These are phyloP conservation scores for Peronosclerospora sorghi DNA, from an alignment of 352 stramenopile genomes.

Conservation along the genomic window DNA sequence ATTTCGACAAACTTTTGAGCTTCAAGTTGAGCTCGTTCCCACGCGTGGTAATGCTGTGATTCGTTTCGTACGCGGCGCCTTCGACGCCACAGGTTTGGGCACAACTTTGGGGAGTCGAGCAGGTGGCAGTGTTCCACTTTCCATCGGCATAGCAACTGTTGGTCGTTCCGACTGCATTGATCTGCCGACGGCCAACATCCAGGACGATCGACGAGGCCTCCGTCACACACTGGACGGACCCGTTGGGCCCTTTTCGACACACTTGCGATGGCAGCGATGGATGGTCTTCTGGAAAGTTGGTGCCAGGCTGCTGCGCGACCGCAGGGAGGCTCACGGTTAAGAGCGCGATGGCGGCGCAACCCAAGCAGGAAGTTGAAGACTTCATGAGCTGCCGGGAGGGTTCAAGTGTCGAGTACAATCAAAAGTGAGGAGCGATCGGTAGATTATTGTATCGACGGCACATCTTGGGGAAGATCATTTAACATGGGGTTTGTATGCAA, in stretches of 20 bases:
- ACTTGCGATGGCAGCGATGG: slow-evolving; percentile 22
- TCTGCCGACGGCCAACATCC: slow-evolving; percentile 49
- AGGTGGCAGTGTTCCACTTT: slow-evolving; percentile 31
- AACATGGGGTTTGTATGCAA: no score
- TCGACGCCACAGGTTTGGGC: slow-evolving; percentile 35
- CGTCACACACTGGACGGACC: neutral
- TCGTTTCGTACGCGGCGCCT: slow-evolving; percentile 38
- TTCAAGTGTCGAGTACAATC: no score
- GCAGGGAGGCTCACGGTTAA: slow-evolving; percentile 3
- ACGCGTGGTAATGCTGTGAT: slow-evolving; percentile 31
- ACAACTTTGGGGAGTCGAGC: slow-evolving; percentile 30
- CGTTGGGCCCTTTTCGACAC: slow-evolving; percentile 18
- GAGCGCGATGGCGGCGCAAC: neutral
- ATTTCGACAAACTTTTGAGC: slow-evolving; percentile 41
- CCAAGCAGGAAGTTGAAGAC: no score
- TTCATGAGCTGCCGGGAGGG: no score
- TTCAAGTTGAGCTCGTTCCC: slow-evolving; percentile 23
- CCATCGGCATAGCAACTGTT: slow-evolving; percentile 49
- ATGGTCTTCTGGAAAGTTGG: slow-evolving; percentile 28
- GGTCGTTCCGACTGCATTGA: slow-evolving; percentile 33
- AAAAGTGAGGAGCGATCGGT: no score
- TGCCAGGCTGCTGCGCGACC: slow-evolving; percentile 26
- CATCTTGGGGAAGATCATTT: no score
- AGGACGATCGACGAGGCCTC: slow-evolving; percentile 36
- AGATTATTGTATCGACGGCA: no score